A percentile compares a stretch with the other conserved stretches of the same genome.
These are phyloP conservation scores for Colletotrichum orchidophilum DNA, from an alignment of 2,329 filamentous ascomycete species.

Conservation along the genomic window DNA sequence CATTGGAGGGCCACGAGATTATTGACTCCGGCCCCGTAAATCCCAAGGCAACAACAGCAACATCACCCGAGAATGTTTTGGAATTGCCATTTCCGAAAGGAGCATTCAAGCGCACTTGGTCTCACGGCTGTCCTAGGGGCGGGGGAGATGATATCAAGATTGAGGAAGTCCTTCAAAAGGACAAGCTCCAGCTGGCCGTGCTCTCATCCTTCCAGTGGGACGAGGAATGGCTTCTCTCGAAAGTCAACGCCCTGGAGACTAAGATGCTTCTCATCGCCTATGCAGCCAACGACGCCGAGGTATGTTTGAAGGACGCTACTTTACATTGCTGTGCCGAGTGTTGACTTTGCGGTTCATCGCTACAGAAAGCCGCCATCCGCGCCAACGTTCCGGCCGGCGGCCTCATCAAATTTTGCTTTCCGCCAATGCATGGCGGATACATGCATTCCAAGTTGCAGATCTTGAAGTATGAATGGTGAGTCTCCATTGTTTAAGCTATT, in stretches of 20 bases:
- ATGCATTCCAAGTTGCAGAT: constrained; percentile 98
- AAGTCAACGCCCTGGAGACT: constrained; percentile 69
- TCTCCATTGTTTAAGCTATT: constrained; percentile 2
- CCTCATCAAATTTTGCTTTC: constrained; percentile 79
- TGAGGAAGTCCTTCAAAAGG: constrained; percentile 83
- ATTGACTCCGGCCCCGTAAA: background rate
- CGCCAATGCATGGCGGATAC: constrained; percentile 78
- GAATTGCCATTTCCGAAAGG: constrained; percentile 63
- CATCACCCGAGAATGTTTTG: background rate
- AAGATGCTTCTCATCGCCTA: constrained; percentile 70
- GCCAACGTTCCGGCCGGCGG: constrained; percentile 60
- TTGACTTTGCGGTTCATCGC: background rate
- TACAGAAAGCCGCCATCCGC: constrained; percentile 59
- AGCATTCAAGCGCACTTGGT: constrained; percentile 84
- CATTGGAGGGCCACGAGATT: background rate
- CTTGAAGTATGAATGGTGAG: constrained; percentile 66
- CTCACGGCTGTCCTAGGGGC: constrained; percentile 66
- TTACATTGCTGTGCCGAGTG: background rate
- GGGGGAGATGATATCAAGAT: constrained; percentile 86
- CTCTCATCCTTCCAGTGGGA: constrained; percentile 92
- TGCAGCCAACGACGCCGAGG: constrained; percentile 61
- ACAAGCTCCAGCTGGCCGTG: constrained; percentile 77
- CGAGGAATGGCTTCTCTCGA: constrained; percentile 79
- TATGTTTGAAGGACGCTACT: constrained; percentile 42
- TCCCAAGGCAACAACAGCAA: background rate